Evolutionary conservation across 2,329 filamentous ascomycete species (phyloP).

Genomic region (Diaporthe vexans): DNA sequence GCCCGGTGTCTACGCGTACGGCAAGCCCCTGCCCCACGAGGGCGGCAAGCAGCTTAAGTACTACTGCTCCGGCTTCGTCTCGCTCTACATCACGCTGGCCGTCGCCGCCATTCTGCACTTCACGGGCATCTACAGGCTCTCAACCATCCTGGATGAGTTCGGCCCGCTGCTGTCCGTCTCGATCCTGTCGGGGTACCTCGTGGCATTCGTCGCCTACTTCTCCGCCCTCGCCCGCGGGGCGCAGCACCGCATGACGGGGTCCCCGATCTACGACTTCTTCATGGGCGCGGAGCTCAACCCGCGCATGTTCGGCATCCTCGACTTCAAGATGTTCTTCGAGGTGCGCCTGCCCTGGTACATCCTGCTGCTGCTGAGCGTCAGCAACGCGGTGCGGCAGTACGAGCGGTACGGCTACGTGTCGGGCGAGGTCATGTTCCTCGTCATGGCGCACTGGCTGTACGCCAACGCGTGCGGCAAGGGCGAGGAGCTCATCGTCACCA

Average conservation of each 20-base stretch:
- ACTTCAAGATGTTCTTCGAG: slow-evolving; percentile 96
- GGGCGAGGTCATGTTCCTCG: slow-evolving; percentile 78
- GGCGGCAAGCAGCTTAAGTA: slow-evolving; percentile 90
- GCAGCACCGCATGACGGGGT: slow-evolving; percentile 92
- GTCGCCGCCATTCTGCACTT: slow-evolving; percentile 81
- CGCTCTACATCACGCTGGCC: slow-evolving; percentile 88
- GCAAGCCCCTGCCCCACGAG: slow-evolving; percentile 87
- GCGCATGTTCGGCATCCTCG: slow-evolving; percentile 84
- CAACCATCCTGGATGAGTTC: slow-evolving; percentile 95
- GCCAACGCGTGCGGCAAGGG: slow-evolving; percentile 87
- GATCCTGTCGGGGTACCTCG: slow-evolving; percentile 89
- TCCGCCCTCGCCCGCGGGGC: slow-evolving; percentile 85
- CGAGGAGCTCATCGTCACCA: slow-evolving; percentile 84
- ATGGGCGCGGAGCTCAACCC: slow-evolving; percentile 92
- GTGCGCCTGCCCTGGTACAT: slow-evolving; percentile 91
- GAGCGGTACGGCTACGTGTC: slow-evolving; percentile 84
- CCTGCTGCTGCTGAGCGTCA: slow-evolving; percentile 78
- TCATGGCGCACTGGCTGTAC: slow-evolving; percentile 86
- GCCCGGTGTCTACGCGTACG: slow-evolving; percentile 89
- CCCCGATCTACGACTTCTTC: slow-evolving; percentile 88
- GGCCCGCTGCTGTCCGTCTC: slow-evolving; percentile 93
- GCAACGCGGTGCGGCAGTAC: slow-evolving; percentile 79
- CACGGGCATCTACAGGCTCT: slow-evolving; percentile 87
- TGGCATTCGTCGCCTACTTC: slow-evolving; percentile 87
- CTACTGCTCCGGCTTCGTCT: slow-evolving; percentile 92